phyloP scores from a whole-genome alignment of 31 red algal species.

The Odonthalia washingtoniensis region DNA sequence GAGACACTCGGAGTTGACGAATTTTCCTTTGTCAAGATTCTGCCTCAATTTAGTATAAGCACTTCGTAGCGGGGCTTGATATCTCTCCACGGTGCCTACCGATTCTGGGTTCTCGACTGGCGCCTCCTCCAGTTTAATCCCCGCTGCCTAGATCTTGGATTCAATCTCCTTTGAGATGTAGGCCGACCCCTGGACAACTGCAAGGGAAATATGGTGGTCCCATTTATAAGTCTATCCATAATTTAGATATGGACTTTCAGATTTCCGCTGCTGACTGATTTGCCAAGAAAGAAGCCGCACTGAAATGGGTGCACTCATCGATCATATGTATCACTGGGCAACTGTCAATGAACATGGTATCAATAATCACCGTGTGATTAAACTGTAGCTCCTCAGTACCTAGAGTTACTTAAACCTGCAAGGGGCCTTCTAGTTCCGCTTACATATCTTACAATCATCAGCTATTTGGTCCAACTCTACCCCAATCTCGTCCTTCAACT shows the following conservation, averaged over 20 bases:
- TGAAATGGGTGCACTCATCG: conserved; percentile 40
- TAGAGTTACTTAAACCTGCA: too few species aligned
- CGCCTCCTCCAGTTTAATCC: neutral
- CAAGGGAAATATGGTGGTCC: conserved; percentile 35
- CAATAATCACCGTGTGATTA: conserved; percentile 43
- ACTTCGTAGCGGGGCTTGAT: neutral
- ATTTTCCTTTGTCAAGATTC: neutral
- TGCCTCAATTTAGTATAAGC: neutral
- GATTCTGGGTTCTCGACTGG: conserved; percentile 25
- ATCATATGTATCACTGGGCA: conserved; percentile 35
- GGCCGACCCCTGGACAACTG: conserved; percentile 21
- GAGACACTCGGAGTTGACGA: conserved; percentile 19
- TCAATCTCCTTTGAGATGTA: conserved; percentile 23
- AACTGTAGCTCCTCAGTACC: conserved; percentile 36
- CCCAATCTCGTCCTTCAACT: too few species aligned
- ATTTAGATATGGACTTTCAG: neutral
- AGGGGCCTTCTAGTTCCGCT: too few species aligned
- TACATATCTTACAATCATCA: too few species aligned
- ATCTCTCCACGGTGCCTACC: conserved; percentile 27
- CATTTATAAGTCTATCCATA: conserved; percentile 8
- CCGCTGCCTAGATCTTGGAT: neutral
- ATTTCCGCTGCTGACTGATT: neutral
- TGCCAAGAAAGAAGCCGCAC: neutral
- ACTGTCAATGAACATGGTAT: conserved; percentile 24
- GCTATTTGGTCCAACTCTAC: too few species aligned